These are phyloP conservation scores for Friedmanniomyces simplex DNA, from an alignment of 495 filamentous ascomycete species.

Conservation along the genomic window DNA sequence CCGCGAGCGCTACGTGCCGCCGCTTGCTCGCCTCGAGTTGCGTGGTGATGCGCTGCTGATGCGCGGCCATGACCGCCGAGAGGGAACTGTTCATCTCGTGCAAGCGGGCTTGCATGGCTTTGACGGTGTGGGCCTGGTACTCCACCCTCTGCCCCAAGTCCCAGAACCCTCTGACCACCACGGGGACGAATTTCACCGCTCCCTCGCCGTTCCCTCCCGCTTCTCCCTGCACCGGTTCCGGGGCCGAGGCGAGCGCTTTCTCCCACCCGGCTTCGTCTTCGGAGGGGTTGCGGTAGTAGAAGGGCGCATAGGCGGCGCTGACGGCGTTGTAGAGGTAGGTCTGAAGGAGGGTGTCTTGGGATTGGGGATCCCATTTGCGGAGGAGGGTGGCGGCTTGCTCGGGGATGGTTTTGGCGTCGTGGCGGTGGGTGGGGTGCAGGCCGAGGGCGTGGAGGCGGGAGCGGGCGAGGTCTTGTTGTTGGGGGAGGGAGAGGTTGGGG, in stretches of 20 bases:
- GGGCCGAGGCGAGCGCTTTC: conserved; percentile 76
- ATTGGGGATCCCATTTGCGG: conserved; percentile 72
- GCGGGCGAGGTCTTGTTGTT: conserved; percentile 16
- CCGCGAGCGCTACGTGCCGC: conserved; percentile 67
- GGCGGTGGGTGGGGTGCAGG: conserved; percentile 26
- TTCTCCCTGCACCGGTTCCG: conserved; percentile 65
- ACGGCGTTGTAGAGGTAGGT: conserved; percentile 93
- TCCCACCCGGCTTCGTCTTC: conserved; percentile 89
- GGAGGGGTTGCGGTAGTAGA: conserved; percentile 62
- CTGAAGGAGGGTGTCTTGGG: conserved; percentile 66
- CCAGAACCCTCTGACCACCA: conserved; percentile 56
- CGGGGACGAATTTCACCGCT: conserved; percentile 43
- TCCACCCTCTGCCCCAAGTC: conserved; percentile 66
- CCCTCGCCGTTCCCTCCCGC: conserved; percentile 36
- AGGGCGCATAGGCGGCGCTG: conserved; percentile 63
- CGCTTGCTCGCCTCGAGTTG: conserved; percentile 70
- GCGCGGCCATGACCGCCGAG: conserved; percentile 63
- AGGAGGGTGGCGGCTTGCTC: conserved; percentile 72
- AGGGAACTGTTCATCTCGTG: conserved; percentile 85
- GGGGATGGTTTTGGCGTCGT: conserved; percentile 53
- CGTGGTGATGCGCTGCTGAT: conserved; percentile 72
- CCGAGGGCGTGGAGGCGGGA: conserved; percentile 1
- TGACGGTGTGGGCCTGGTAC: conserved; percentile 62
- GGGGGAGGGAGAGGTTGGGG: background rate
- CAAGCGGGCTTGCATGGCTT: conserved; percentile 63